These are phyloP conservation scores for Ceratobasidium sp. DNA, from an alignment of 1,284 basidiomycete species.

Conservation along the genomic window DNA sequence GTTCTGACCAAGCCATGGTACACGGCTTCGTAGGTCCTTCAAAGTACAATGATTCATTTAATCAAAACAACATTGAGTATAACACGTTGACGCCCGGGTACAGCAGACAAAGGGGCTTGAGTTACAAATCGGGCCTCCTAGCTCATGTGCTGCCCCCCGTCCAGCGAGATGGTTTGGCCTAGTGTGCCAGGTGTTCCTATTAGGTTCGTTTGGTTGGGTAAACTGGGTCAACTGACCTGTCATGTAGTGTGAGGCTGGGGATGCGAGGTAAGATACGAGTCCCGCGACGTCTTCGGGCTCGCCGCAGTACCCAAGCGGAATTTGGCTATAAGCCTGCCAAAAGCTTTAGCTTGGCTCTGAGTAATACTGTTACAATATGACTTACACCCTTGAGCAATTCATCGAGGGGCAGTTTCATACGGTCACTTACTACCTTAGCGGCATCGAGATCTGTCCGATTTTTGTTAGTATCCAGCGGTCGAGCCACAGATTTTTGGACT, in stretches of 20 bases:
- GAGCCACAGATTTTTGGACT: neutral
- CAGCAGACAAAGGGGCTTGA: neutral
- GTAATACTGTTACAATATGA: neutral
- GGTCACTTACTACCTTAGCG: conserved; percentile 17
- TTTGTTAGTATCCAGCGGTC: neutral
- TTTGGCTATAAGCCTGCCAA: conserved; percentile 10
- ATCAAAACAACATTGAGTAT: neutral
- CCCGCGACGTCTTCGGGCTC: conserved; percentile 49
- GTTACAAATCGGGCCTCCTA: neutral
- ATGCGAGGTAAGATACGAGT: conserved; percentile 49
- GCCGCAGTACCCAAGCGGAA: conserved; percentile 45
- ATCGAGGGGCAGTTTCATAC: conserved; percentile 33
- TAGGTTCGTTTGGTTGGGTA: conserved; percentile 50
- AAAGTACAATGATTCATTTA: neutral
- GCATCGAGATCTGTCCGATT: conserved; percentile 18
- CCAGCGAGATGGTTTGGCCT: conserved; percentile 36
- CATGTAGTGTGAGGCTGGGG: conserved; percentile 48
- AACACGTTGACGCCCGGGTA: neutral
- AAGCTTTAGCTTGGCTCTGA: neutral
- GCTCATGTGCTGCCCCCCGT: conserved; percentile 34
- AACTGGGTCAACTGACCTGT: conserved; percentile 48
- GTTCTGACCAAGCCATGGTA: too few relatives aligned
- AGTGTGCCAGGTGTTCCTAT: neutral
- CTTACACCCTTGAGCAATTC: conserved; percentile 42
- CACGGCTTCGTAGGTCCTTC: too few relatives aligned